Base-by-base conservation (phyloP, 225 moss, liverwort and hornwort genomes). In the Antitrichia curtipendula region DNA sequence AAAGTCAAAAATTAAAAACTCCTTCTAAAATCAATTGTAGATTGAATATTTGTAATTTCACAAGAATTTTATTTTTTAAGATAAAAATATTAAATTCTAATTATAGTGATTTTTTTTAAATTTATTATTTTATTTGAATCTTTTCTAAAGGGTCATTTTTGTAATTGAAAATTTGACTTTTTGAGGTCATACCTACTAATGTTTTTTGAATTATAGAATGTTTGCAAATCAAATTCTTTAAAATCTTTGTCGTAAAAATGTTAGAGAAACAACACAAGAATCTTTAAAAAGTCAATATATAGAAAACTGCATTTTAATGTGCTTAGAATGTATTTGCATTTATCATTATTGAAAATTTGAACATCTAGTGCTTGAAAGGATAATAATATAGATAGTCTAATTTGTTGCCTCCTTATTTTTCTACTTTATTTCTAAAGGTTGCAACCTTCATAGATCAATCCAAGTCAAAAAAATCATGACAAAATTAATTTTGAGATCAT, bases 401-500 rank as follows among this genome's bases (percentile, higher is more conserved):
- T 16, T 43, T 28, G 6, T 27, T 71, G 28, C 5, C 9, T 3
- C 6, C 0, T 41, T 69, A 8, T 16, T 28, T 27, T 3, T 14
- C 24, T 25, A 69, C 3, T 9, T 8, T 41, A 25, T 9, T 71
- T 27, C 2, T 43, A 43, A 27, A 43, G 16, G 71, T 43, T 43
- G 15, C 3, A 1, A 43, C 16, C 3, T 71, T 9, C 0, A 3
- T 41, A 40, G 0, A 24, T 43, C 9, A 27, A 43, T 1, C 0
- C 0, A 0, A 5, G 8, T 43, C 0, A 43, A 71, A 16, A 28
- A n/a, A n/a, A n/a, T n/a, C n/a, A n/a, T n/a, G n/a, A n/a, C n/a
- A n/a, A n/a, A n/a, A n/a, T n/a, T n/a, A n/a, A n/a, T n/a, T n/a
- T n/a, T n/a, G n/a, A 41, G 1, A 69, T 38, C 4, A 38, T 40